Conservation (phyloP, 495 filamentous ascomycete species). For the Lophiotrema nucula region DNA sequence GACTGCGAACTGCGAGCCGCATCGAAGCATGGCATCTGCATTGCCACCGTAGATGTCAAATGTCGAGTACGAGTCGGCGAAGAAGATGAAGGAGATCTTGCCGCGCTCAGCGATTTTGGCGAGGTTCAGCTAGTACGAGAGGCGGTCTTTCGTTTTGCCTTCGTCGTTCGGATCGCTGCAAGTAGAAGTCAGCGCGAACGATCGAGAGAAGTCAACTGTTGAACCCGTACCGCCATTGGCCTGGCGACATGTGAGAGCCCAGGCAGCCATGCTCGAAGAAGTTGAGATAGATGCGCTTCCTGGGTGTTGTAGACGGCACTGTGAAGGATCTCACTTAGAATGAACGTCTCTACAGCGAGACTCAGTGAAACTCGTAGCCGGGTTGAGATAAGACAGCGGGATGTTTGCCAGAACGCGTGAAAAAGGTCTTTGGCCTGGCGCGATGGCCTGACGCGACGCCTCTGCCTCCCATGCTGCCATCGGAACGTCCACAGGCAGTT, state of each 20-base stretch:
- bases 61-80: conserved; percentile 23
- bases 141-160: neutral
- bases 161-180: neutral
- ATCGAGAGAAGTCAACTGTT: neutral
- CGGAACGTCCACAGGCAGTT: no score
- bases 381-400: no score
- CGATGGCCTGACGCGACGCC: no score
- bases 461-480: no score
- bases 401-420: no score
- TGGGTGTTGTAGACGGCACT: no score
- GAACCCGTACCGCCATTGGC: conserved; percentile 9
- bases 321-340: no score
- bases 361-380: no score
- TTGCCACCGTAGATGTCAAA: conserved; percentile 45
- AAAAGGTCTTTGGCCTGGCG: no score
- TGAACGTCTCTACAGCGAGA: no score
- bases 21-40: conserved; percentile 14
- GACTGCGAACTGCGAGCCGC: conserved; percentile 1
- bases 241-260: conserved; percentile 12
- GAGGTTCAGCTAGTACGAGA: conserved; percentile 1
- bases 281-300: conserved; percentile 15
- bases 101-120: conserved; percentile 2
- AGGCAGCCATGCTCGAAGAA: conserved; percentile 14
- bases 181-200: neutral
- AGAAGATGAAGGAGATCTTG: conserved; percentile 7